Evolutionary conservation across 495 filamentous ascomycete species (phyloP).

Genomic region (Gamarada debralockiae): DNA sequence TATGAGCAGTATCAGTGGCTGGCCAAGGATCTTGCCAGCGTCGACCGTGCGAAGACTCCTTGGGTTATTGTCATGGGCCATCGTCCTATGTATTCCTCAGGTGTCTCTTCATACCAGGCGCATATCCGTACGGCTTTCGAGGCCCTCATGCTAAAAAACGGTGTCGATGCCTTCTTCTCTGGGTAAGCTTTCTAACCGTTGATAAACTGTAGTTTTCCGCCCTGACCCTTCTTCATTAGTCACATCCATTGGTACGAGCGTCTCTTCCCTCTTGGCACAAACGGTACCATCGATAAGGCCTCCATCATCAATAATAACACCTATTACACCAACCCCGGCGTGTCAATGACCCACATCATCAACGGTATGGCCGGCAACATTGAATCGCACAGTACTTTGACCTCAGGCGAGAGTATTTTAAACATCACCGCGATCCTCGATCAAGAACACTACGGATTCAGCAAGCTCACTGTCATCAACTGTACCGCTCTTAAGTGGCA

Average conservation of each 20-base stretch:
- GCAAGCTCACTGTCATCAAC: constrained; percentile 42
- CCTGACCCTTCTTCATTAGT: neutral
- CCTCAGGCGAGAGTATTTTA: constrained; percentile 22
- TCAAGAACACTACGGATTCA: constrained; percentile 43
- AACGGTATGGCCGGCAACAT: constrained; percentile 33
- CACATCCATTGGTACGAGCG: constrained; percentile 36
- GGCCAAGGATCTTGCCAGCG: constrained; percentile 40
- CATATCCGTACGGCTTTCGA: constrained; percentile 39
- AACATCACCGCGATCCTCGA: constrained; percentile 47
- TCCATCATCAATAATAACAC: constrained; percentile 34
- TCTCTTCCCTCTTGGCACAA: constrained; percentile 33
- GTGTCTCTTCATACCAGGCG: constrained; percentile 27
- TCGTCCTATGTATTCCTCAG: constrained; percentile 44
- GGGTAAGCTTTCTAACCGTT: constrained; percentile 22
- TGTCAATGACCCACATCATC: constrained; percentile 32
- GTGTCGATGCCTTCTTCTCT: constrained; percentile 47
- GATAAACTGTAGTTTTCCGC: neutral
- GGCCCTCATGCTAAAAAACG: constrained; percentile 39
- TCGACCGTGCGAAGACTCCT: constrained; percentile 48
- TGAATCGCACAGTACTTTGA: constrained; percentile 32
- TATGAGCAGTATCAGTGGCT: constrained; percentile 47
- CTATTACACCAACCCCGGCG: constrained; percentile 32
- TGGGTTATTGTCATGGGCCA: constrained; percentile 53
- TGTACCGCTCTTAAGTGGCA: constrained; percentile 38
- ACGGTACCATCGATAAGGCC: constrained; percentile 29